These are phyloP conservation scores for Tritrichomonas foetus DNA, from an alignment of 208 protist genomes.

Conservation along the genomic window DNA sequence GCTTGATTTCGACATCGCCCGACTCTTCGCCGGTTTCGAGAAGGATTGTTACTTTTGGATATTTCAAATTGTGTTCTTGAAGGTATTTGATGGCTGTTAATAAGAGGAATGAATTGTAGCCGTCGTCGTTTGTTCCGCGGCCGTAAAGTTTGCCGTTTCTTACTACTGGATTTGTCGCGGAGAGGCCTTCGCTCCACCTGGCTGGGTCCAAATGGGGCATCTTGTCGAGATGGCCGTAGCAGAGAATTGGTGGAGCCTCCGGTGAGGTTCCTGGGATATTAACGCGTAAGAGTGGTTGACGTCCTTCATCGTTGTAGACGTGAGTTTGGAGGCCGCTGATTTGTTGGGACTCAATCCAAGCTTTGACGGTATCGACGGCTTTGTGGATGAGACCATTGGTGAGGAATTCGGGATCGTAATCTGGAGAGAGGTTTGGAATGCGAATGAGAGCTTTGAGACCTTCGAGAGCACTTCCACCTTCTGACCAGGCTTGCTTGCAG, in stretches of 20 bases:
- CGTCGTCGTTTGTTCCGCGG: constrained; percentile 75
- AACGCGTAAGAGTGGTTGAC: constrained; percentile 72
- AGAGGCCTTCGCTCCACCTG: constrained; percentile 74
- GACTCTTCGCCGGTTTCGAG: constrained; percentile 81
- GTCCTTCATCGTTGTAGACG: constrained; percentile 65
- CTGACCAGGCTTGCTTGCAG: neutral
- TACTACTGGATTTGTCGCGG: constrained; percentile 71
- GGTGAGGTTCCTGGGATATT: constrained; percentile 67
- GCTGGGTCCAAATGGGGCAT: constrained; percentile 75
- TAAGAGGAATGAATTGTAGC: constrained; percentile 71
- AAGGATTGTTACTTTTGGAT: constrained; percentile 70
- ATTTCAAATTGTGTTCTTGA: constrained; percentile 68
- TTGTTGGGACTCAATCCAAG: constrained; percentile 67
- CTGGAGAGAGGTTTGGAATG: constrained; percentile 80
- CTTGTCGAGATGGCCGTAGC: constrained; percentile 92
- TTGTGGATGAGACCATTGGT: constrained; percentile 75
- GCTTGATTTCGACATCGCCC: constrained; percentile 69
- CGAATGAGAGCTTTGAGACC: constrained; percentile 48
- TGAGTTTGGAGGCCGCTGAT: constrained; percentile 69
- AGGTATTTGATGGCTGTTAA: constrained; percentile 66
- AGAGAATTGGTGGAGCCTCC: constrained; percentile 65
- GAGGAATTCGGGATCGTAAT: constrained; percentile 71
- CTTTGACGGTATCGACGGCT: constrained; percentile 70
- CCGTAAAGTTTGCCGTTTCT: constrained; percentile 75
- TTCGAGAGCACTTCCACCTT: constrained; percentile 29